Conservation (phyloP, 2,329 filamentous ascomycete species). For the Hypoxylon sp. region DNA sequence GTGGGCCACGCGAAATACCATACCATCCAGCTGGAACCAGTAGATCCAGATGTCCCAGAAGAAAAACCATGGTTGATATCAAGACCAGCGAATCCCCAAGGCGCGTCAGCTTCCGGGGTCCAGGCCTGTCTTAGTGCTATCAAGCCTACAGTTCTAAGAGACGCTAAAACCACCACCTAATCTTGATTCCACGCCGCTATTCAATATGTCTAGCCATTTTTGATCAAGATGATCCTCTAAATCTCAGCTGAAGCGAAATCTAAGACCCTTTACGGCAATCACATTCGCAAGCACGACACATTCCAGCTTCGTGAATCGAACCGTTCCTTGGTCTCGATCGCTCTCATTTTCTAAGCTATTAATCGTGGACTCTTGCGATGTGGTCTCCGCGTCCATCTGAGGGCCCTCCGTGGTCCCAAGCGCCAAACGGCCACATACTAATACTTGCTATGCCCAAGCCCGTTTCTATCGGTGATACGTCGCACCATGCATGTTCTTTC, state of each 20-base stretch:
- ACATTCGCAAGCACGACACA: slow-evolving; percentile 19
- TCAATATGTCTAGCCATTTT: slow-evolving; percentile 29
- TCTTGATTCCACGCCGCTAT: slow-evolving; percentile 37
- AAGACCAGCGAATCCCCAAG: slow-evolving; percentile 17
- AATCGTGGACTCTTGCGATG: slow-evolving; percentile 31
- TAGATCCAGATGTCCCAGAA: not conserved
- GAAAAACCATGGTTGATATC: not conserved
- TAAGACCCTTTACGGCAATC: slow-evolving; percentile 37
- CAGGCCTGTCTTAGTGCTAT: slow-evolving; percentile 31
- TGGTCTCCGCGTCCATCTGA: not conserved
- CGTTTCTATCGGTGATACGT: slow-evolving; percentile 10
- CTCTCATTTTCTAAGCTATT: slow-evolving; percentile 28
- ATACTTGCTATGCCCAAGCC: slow-evolving; percentile 17
- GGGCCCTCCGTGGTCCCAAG: slow-evolving; percentile 22
- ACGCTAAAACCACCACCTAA: slow-evolving; percentile 25
- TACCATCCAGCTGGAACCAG: not conserved
- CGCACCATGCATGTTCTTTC: not conserved
- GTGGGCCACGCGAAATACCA: not conserved
- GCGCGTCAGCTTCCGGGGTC: slow-evolving; percentile 19
- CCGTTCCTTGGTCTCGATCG: slow-evolving; percentile 35
- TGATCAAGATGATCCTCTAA: slow-evolving; percentile 27
- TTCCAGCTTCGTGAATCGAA: slow-evolving; percentile 30
- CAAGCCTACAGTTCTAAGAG: slow-evolving; percentile 24
- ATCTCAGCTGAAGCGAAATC: slow-evolving; percentile 36
- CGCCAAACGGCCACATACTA: slow-evolving; percentile 21